Conservation (phyloP, 306 rosid species). For the Erythrophleum fordii region DNA sequence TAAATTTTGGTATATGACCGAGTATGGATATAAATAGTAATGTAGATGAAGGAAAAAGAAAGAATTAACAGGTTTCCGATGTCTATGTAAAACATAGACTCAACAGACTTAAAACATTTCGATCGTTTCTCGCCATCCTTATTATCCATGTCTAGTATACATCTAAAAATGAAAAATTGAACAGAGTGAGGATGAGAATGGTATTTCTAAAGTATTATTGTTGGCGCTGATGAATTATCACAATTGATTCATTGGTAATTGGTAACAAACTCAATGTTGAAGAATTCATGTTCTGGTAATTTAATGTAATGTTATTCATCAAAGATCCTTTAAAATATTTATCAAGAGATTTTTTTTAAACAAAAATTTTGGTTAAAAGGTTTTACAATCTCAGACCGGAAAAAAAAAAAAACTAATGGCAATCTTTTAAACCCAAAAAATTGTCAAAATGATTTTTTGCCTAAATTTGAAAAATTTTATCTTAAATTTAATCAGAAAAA, state of each 20-base stretch:
- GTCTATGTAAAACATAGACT: background rate
- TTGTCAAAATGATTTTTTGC: too few relatives aligned
- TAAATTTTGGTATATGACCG: conserved; percentile 34
- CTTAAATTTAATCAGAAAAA: background rate
- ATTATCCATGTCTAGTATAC: background rate
- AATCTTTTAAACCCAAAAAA: too few relatives aligned
- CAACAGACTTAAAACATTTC: background rate
- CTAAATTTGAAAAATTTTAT: background rate
- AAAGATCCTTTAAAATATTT: background rate
- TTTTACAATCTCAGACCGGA: too few relatives aligned
- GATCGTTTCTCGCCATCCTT: background rate
- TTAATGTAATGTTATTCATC: background rate
- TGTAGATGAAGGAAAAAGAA: background rate
- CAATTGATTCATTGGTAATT: background rate
- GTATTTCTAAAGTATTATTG: background rate
- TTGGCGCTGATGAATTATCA: background rate
- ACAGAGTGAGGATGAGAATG: background rate
- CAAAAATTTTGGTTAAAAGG: background rate
- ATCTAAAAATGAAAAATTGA: background rate
- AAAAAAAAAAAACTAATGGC: too few relatives aligned
- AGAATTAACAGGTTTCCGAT: background rate
- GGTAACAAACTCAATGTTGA: background rate
- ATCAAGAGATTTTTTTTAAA: background rate
- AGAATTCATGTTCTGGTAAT: background rate
- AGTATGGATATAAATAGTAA: conserved; percentile 24